phyloP scores from a whole-genome alignment of 2,329 filamentous ascomycete species.

The Sporothrix euskadiensis region DNA sequence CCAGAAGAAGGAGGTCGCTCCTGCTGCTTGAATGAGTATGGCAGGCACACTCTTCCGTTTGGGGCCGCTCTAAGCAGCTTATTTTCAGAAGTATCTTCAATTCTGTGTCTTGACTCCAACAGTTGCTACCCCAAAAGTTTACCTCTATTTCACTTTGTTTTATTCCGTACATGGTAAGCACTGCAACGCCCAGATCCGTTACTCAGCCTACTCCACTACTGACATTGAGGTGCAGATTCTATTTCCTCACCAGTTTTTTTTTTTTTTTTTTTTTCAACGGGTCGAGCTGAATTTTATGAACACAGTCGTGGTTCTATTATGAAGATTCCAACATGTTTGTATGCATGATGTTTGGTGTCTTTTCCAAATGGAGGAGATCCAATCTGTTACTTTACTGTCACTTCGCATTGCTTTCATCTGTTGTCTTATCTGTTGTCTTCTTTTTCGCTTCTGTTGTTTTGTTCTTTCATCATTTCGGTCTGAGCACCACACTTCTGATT shows the following conservation, averaged over 20 bases:
- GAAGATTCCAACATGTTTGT: not conserved
- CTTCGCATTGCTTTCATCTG: not conserved
- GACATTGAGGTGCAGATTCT: not conserved
- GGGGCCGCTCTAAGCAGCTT: not conserved
- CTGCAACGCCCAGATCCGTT: too few species aligned
- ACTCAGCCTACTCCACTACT: not conserved
- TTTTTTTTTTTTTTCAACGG: too few species aligned
- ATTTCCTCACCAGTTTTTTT: not conserved
- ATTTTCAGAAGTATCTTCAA: not conserved
- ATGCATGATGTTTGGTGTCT: not conserved
- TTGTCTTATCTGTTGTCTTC: not conserved
- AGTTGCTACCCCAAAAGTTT: not conserved
- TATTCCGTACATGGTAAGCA: too few species aligned
- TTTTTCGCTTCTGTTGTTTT: not conserved
- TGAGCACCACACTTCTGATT: constrained; percentile 13
- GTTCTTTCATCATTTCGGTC: not conserved
- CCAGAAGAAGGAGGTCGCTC: constrained; percentile 2
- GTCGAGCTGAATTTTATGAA: constrained; percentile 6
- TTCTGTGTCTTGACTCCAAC: not conserved
- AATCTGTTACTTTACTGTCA: constrained; percentile 6
- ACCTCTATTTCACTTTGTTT: too few species aligned
- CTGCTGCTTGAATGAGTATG: not conserved
- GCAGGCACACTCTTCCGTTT: not conserved
- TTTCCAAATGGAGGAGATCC: not conserved
- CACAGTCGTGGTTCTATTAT: not conserved